Percentiles rank a stretch among this genome's conserved stretches.
Evolutionary conservation across 2,329 filamentous ascomycete species (phyloP).

Genomic region (Incumbomyces delicatus): DNA sequence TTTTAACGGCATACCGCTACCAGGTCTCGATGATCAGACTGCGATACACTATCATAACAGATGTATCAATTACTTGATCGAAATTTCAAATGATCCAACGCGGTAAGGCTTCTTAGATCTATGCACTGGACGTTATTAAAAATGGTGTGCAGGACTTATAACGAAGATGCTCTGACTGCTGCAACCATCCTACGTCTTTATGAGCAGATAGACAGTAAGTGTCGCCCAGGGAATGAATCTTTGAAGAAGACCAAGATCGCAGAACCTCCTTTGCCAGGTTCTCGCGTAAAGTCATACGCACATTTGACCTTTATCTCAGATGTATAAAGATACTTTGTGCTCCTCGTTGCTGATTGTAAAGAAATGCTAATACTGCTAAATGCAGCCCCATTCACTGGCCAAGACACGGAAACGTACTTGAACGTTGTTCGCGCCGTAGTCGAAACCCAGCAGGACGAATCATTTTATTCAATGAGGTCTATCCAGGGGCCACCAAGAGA

Average conservation of each 20-base stretch:
- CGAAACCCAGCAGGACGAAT: slow-evolving; percentile 13
- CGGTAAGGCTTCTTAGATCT: slow-evolving; percentile 12
- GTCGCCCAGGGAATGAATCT: too few relatives aligned
- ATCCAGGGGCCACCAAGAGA: background rate
- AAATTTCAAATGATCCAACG: slow-evolving; percentile 27
- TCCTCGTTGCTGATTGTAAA: too few relatives aligned
- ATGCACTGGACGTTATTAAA: too few relatives aligned
- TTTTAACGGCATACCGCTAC: slow-evolving; percentile 20
- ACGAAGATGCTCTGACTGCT: slow-evolving; percentile 31
- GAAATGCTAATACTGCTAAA: too few relatives aligned
- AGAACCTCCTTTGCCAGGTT: too few relatives aligned
- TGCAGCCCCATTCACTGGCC: slow-evolving; percentile 14
- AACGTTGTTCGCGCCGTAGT: slow-evolving; percentile 24
- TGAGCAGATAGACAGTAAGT: slow-evolving; percentile 30
- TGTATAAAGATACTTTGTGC: too few relatives aligned
- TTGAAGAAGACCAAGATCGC: too few relatives aligned
- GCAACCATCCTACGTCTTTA: slow-evolving; percentile 32
- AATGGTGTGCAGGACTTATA: slow-evolving; percentile 18
- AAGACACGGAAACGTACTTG: slow-evolving; percentile 14
- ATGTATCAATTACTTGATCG: slow-evolving; percentile 32
- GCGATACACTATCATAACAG: slow-evolving; percentile 33
- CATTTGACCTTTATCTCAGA: too few relatives aligned
- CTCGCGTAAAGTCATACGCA: too few relatives aligned
- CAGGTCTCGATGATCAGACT: slow-evolving; percentile 25
- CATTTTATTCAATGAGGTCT: background rate